A percentile compares a stretch with the other conserved stretches of the same genome.
Conservation (phyloP, 805 yeast genomes). For the Candida namnaoensis region DNA sequence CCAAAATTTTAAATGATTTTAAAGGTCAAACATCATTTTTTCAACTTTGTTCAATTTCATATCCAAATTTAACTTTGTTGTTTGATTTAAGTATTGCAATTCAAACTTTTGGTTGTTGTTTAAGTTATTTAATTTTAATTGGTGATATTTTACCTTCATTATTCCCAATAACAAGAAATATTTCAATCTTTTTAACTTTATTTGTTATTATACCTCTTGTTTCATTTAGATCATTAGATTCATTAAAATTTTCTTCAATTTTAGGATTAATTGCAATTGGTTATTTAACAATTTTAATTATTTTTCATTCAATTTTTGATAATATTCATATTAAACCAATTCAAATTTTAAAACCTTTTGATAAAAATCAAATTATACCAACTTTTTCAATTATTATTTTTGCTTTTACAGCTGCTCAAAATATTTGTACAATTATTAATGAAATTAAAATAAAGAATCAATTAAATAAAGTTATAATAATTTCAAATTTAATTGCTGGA, state of each 20-base stretch:
- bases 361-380: conserved; percentile 37
- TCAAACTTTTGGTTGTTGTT: conserved; percentile 74
- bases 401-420: conserved; percentile 79
- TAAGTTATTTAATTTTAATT: conserved; percentile 62
- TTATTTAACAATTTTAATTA: conserved; percentile 49
- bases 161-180: conserved; percentile 22
- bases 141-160: conserved; percentile 70
- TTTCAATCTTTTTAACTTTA: conserved; percentile 39
- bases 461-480: conserved; percentile 37
- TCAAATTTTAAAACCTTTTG: conserved; percentile 31
- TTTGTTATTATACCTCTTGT: conserved; percentile 55
- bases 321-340: conserved; percentile 37
- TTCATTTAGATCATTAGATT: conserved; percentile 53
- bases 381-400: conserved; percentile 70
- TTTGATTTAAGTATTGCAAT: conserved; percentile 69
- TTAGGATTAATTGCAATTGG: conserved; percentile 60
- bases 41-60: conserved; percentile 60
- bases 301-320: conserved; percentile 36
- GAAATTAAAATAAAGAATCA: conserved; percentile 52
- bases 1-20: conserved; percentile 31
- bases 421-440: conserved; percentile 67
- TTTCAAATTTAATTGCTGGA: conserved; percentile 46
- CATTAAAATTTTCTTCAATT: conserved; percentile 63
- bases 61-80: conserved; percentile 59
- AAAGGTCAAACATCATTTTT: conserved; percentile 49